These are phyloP conservation scores for Heritiera fomes DNA, from an alignment of 345 rosid genomes.

Conservation along the genomic window DNA sequence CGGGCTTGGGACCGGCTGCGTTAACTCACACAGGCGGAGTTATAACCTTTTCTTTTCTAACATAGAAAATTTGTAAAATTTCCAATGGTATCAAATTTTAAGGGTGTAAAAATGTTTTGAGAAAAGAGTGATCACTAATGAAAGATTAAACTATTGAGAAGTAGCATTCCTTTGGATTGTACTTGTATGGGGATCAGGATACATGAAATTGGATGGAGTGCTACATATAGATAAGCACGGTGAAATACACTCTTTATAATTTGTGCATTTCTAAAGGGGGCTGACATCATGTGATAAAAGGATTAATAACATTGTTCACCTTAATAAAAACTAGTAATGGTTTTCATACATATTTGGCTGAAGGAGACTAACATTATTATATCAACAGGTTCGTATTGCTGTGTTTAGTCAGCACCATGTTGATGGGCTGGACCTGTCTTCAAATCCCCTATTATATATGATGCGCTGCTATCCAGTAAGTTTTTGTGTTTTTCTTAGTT, in stretches of 20 bases:
- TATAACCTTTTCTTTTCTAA: not conserved
- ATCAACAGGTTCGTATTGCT: conserved; percentile 88
- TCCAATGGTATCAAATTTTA: not conserved
- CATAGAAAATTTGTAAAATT: not conserved
- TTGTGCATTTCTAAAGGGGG: not conserved
- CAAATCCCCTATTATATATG: conserved; percentile 96
- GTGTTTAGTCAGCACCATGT: conserved; percentile 99
- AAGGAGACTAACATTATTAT: conserved; percentile 22
- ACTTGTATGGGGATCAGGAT: not conserved
- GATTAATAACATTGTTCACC: not conserved
- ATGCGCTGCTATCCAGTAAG: conserved; percentile 99
- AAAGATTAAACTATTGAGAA: not conserved
- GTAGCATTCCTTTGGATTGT: not conserved
- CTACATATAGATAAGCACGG: not conserved
- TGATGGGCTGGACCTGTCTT: conserved; percentile 91
- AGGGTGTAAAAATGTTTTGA: not conserved
- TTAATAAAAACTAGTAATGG: not conserved
- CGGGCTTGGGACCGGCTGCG: too few species aligned
- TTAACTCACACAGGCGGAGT: too few species aligned
- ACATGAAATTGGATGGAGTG: not conserved
- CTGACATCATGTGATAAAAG: not conserved
- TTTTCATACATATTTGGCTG: not conserved
- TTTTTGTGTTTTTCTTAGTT: conserved; percentile 12
- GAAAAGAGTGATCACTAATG: not conserved
- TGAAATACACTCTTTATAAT: not conserved